Conservation (phyloP, 805 yeast genomes). For the Saturnispora gosingensis region DNA sequence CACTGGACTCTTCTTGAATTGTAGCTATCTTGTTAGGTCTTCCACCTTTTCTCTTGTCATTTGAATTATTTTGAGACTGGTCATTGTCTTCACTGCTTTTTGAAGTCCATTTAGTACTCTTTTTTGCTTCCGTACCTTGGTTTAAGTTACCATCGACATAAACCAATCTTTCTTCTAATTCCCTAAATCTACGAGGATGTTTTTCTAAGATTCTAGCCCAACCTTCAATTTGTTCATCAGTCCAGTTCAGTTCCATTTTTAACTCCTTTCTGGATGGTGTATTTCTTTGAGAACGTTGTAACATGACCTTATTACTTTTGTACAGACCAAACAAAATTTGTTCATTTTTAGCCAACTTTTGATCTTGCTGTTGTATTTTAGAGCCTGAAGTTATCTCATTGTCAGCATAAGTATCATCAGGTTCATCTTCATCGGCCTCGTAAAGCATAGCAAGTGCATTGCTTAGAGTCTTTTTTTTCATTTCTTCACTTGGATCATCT, state of each 20-base stretch:
- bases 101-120: conserved; percentile 15
- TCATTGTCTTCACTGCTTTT: conserved; percentile 4
- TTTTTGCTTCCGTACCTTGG: conserved; percentile 10
- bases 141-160: conserved; percentile 30
- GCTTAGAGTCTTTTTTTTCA: conserved; percentile 41
- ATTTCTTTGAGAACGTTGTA: conserved; percentile 39
- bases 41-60: conserved; percentile 11
- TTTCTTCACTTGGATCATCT: conserved; percentile 24
- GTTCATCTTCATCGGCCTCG: conserved; percentile 76
- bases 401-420: conserved; percentile 69
- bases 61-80: neutral
- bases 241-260: conserved; percentile 51
- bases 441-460: conserved; percentile 42
- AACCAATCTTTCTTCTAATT: conserved; percentile 53
- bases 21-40: neutral
- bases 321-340: conserved; percentile 45
- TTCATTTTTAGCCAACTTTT: conserved; percentile 32
- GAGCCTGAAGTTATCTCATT: conserved; percentile 33
- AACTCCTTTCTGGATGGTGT: conserved; percentile 42
- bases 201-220: conserved; percentile 75
- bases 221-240: conserved; percentile 88
- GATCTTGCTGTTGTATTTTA: conserved; percentile 8
- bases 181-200: conserved; percentile 51
- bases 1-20: neutral
- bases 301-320: conserved; percentile 40